Percentiles rank a stretch among this genome's conserved stretches.
phyloP scores from a whole-genome alignment of 306 rosid genomes.

The Citrullus mucosospermus region DNA sequence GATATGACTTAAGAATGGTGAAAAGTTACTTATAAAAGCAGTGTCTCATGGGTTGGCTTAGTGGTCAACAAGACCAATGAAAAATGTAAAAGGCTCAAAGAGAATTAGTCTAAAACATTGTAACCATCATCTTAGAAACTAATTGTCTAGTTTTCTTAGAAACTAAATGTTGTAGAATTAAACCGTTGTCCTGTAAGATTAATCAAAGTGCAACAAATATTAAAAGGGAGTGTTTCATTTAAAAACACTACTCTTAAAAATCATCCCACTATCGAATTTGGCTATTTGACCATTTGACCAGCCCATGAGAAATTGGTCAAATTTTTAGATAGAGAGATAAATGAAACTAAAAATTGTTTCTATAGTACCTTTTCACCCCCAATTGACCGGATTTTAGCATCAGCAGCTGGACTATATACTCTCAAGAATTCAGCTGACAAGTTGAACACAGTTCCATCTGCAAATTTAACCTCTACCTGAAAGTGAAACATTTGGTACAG shows the following conservation, averaged over 20 bases:
- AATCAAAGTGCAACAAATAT: background rate
- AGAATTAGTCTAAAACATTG: background rate
- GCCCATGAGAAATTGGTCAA: background rate
- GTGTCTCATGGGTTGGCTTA: background rate
- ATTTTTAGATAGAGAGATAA: background rate
- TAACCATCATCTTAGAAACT: background rate
- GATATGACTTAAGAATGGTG: background rate
- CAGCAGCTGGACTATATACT: constrained; percentile 75
- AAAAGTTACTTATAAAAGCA: background rate
- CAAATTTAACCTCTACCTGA: constrained; percentile 64
- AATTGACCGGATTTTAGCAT: constrained; percentile 64
- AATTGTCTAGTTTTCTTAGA: background rate
- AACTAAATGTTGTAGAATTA: background rate
- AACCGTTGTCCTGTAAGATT: too few species aligned
- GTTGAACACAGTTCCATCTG: constrained; percentile 43
- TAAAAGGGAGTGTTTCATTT: background rate
- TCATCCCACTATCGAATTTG: background rate
- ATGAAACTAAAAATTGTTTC: background rate
- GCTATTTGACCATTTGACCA: background rate
- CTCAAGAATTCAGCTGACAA: constrained; percentile 80
- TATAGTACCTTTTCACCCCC: constrained; percentile 71
- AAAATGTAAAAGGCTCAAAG: background rate
- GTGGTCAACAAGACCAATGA: background rate
- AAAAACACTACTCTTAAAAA: background rate
- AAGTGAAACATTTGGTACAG: constrained; percentile 1